Evolutionary conservation across 2,329 filamentous ascomycete species (phyloP).

Genomic region (Harringtonia aguacate): DNA sequence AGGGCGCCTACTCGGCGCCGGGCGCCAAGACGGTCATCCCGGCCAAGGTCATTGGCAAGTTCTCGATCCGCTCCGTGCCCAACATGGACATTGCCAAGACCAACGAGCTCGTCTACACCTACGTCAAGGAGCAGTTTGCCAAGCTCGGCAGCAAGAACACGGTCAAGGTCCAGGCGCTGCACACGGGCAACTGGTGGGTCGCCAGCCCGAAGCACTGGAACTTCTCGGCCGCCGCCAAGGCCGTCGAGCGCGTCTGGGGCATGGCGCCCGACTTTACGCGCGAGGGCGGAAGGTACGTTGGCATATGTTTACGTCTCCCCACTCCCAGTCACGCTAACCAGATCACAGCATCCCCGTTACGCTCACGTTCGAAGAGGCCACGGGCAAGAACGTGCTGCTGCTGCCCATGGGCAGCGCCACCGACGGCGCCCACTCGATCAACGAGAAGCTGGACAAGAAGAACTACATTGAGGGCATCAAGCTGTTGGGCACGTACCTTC

Average conservation of each 20-base stretch:
- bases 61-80: slow-evolving; percentile 93
- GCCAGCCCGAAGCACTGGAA: slow-evolving; percentile 98
- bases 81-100: slow-evolving; percentile 93
- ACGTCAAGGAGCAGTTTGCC: slow-evolving; percentile 74
- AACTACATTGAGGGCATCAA: slow-evolving; percentile 99
- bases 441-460: slow-evolving; percentile 92
- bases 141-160: slow-evolving; percentile 90
- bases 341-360: slow-evolving; percentile 92
- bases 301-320: background rate
- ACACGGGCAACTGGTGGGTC: slow-evolving; percentile 98
- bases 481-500: slow-evolving; percentile 85
- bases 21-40: slow-evolving; percentile 98
- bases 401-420: slow-evolving; percentile 96
- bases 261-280: slow-evolving; percentile 90
- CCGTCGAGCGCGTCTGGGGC: slow-evolving; percentile 90
- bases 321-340: background rate
- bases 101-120: slow-evolving; percentile 73
- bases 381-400: slow-evolving; percentile 92
- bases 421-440: slow-evolving; percentile 93
- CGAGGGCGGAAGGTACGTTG: slow-evolving; percentile 70
- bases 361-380: slow-evolving; percentile 92
- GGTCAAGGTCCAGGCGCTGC: slow-evolving; percentile 68
- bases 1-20: slow-evolving; percentile 86
- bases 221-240: slow-evolving; percentile 88
- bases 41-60: slow-evolving; percentile 95